Percentiles rank a stretch among this genome's conserved stretches.
phyloP scores from a whole-genome alignment of 2,329 filamentous ascomycete genomes.

The Fusarium liriodendri region DNA sequence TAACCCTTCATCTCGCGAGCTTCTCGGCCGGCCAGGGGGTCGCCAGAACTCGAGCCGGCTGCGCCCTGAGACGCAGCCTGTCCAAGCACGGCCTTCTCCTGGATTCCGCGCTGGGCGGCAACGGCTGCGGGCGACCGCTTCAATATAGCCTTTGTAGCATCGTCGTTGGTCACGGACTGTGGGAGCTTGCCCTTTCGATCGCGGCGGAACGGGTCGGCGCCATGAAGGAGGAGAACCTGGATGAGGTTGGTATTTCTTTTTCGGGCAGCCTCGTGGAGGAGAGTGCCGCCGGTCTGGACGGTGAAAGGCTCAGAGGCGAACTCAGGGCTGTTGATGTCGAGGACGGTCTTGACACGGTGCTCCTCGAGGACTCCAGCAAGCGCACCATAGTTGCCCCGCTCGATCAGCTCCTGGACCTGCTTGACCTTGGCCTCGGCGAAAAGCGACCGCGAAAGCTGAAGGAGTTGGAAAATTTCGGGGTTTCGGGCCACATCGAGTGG shows the following conservation, averaged over 20 bases:
- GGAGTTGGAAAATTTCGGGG: conserved; percentile 93
- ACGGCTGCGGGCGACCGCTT: conserved; percentile 96
- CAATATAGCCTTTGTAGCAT: conserved; percentile 85
- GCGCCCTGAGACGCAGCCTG: conserved; percentile 70
- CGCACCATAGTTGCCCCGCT: conserved; percentile 77
- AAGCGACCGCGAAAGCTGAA: conserved; percentile 89
- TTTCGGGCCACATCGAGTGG: conserved; percentile 90
- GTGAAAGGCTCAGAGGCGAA: conserved; percentile 85
- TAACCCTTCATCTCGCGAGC: conserved; percentile 98
- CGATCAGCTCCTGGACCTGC: conserved; percentile 84
- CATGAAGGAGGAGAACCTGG: conserved; percentile 89
- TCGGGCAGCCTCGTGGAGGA: conserved; percentile 92
- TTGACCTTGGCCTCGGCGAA: conserved; percentile 89
- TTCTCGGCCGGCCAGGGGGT: conserved; percentile 81
- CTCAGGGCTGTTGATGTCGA: conserved; percentile 94
- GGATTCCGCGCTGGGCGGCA: conserved; percentile 92
- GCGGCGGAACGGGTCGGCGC: conserved; percentile 93
- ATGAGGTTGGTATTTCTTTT: conserved; percentile 89
- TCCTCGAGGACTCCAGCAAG: conserved; percentile 87
- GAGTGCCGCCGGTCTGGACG: conserved; percentile 84
- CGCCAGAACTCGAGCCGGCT: conserved; percentile 63
- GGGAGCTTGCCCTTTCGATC: conserved; percentile 96
- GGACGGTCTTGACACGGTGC: conserved; percentile 82
- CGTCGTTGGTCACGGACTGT: conserved; percentile 96
- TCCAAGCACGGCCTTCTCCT: conserved; percentile 95